Evolutionary conservation across 1,284 basidiomycete species (phyloP).

Genomic region (Lentinula novae-zelandiae): DNA sequence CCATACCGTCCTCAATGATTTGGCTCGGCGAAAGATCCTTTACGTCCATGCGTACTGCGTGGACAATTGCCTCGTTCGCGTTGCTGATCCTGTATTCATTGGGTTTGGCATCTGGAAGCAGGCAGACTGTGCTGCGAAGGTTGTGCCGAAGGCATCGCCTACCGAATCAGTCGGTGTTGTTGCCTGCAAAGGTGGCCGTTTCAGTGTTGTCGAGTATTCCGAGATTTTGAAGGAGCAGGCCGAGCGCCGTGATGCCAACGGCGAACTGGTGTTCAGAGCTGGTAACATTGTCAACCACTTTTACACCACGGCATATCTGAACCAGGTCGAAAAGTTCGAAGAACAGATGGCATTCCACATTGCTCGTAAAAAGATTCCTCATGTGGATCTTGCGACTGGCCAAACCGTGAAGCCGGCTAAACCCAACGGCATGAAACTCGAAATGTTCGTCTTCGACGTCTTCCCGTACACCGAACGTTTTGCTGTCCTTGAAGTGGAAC

Average conservation of each 20-base stretch:
- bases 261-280: constrained; percentile 86
- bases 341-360: constrained; percentile 94
- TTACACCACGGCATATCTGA: constrained; percentile 88
- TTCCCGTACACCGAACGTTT: constrained; percentile 90
- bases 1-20: constrained; percentile 81
- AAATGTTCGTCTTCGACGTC: constrained; percentile 98
- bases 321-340: constrained; percentile 81
- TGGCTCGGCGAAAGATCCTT: constrained; percentile 72
- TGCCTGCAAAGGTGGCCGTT: constrained; percentile 78
- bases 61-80: constrained; percentile 97
- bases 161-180: constrained; percentile 96
- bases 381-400: constrained; percentile 69
- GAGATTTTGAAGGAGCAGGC: constrained; percentile 91
- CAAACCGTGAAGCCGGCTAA: constrained; percentile 71
- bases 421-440: constrained; percentile 99
- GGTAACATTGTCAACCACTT: constrained; percentile 99
- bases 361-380: constrained; percentile 95
- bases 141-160: constrained; percentile 87
- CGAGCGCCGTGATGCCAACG: constrained; percentile 67
- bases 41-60: constrained; percentile 97
- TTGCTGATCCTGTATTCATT: constrained; percentile 96
- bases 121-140: constrained; percentile 92
- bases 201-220: constrained; percentile 95
- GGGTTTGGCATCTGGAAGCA: constrained; percentile 88
- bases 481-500: constrained; percentile 85